A percentile compares a stretch with the other conserved stretches of the same genome.
phyloP scores from a whole-genome alignment of 2,329 filamentous ascomycete genomes.

The Nannizziopsis arthrosporioides region DNA sequence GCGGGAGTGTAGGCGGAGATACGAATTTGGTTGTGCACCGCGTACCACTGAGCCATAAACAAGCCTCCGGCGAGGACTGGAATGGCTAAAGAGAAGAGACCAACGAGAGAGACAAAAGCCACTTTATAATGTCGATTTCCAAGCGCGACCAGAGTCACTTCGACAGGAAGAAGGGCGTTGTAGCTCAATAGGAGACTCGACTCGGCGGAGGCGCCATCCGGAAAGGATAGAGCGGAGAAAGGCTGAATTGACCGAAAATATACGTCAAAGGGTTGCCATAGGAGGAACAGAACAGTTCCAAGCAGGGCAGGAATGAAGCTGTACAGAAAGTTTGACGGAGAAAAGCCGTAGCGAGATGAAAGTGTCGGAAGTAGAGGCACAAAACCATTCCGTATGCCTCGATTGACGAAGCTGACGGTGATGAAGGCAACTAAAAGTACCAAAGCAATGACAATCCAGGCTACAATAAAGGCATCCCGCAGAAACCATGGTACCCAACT shows the following conservation, averaged over 20 bases:
- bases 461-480: constrained; percentile 51
- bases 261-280: constrained; percentile 49
- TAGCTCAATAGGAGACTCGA: constrained; percentile 48
- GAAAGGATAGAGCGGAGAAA: constrained; percentile 43
- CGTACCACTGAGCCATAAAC: constrained; percentile 51
- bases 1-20: constrained; percentile 65
- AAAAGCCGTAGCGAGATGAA: constrained; percentile 57
- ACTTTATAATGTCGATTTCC: constrained; percentile 47
- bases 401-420: constrained; percentile 64
- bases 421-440: constrained; percentile 59
- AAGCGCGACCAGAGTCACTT: constrained; percentile 42
- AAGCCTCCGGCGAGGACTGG: constrained; percentile 50
- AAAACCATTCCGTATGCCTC: constrained; percentile 58
- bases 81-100: constrained; percentile 41
- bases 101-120: constrained; percentile 45
- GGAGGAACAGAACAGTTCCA: constrained; percentile 48
- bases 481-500: constrained; percentile 70
- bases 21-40: constrained; percentile 32
- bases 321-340: constrained; percentile 78
- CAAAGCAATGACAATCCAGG: constrained; percentile 51
- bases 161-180: constrained; percentile 41
- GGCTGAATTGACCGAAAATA: constrained; percentile 49
- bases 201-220: constrained; percentile 43
- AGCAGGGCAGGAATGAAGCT: constrained; percentile 51
- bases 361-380: constrained; percentile 52